Conservation (phyloP, 2,329 filamentous ascomycete species). For the Aspergillus aculeatinus region DNA sequence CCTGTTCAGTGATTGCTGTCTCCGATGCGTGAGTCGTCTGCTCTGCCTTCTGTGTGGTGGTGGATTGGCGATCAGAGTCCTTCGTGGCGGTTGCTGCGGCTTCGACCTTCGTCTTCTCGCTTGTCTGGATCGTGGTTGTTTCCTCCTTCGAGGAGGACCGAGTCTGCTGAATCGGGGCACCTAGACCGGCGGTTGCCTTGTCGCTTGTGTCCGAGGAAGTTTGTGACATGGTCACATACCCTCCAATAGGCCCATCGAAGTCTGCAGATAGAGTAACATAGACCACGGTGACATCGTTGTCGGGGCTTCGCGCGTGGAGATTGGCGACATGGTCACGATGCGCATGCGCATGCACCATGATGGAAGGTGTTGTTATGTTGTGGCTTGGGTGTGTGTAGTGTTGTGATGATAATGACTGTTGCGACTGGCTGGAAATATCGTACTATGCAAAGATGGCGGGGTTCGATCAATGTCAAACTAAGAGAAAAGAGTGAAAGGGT, state of each 20-base stretch:
- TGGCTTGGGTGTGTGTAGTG: background rate
- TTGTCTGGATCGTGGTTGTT: conserved; percentile 6
- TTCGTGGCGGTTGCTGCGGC: conserved; percentile 13
- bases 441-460: background rate
- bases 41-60: conserved; percentile 16
- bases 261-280: conserved; percentile 55
- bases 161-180: conserved; percentile 26
- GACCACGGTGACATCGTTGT: conserved; percentile 37
- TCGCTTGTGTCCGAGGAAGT: conserved; percentile 8
- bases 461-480: background rate
- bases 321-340: conserved; percentile 29
- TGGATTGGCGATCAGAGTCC: conserved; percentile 12
- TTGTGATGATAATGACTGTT: background rate
- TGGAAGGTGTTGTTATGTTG: background rate
- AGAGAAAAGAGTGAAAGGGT: background rate
- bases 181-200: conserved; percentile 28
- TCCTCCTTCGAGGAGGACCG: conserved; percentile 13
- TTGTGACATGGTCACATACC: conserved; percentile 43
- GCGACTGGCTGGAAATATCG: too few relatives aligned
- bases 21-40: conserved; percentile 7
- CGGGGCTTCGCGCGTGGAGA: conserved; percentile 20
- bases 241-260: conserved; percentile 52
- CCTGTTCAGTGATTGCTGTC: conserved; percentile 7
- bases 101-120: conserved; percentile 12
- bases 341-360: conserved; percentile 35